Evolutionary conservation across 2,329 filamentous ascomycete species (phyloP), one percentile per base, ranked within the genome.

Genomic region (Verticillium longisporum): DNA sequence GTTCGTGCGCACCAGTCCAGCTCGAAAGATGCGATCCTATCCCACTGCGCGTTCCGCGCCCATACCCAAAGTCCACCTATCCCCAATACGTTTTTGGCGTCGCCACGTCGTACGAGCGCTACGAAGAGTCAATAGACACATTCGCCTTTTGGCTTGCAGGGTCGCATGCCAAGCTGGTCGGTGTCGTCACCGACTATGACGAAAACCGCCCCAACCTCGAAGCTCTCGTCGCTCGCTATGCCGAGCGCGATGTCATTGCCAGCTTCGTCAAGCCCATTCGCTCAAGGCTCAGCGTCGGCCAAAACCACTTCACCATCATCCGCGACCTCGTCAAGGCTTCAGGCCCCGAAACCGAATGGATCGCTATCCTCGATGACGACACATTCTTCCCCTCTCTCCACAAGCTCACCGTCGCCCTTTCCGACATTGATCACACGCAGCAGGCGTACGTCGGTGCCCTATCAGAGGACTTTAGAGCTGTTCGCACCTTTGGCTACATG

Each of bases 351-450:
- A 84, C 83, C 0, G 73, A 75, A 36, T 88, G 85, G 84, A 77
- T 80, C 14, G 80, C 78, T 55, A 74, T 87, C 57, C 78, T 87
- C 41, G 84, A 88, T 67, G 85, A 88, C 66, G 85, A 88, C 66
- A 88, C 85, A 1, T 87, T 88, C 70, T 87, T 87, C 69, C 78
- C 81, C 1, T 83, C 80, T 1, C 77, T 87, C 55, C 70, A 79
- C 58, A 75, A 76, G 0, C 73, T 88, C 15, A 74, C 78, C 26
- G 69, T 77, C n/a, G 74, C 78, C 6, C 75, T 87, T 2, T 67
- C 67, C 37, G 68, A 72, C 41, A 77, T 83, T 64, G 79, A 87
- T 66, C 75, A 81, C 66, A 77, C 74, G 1, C 68, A 75, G 21
- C 75, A 81, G 3, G 68, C 75, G 38, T 88, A 86, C 69, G 73